Evolutionary conservation across 495 filamentous ascomycete genomes (phyloP).

Genomic region (Penicillium soppii): DNA sequence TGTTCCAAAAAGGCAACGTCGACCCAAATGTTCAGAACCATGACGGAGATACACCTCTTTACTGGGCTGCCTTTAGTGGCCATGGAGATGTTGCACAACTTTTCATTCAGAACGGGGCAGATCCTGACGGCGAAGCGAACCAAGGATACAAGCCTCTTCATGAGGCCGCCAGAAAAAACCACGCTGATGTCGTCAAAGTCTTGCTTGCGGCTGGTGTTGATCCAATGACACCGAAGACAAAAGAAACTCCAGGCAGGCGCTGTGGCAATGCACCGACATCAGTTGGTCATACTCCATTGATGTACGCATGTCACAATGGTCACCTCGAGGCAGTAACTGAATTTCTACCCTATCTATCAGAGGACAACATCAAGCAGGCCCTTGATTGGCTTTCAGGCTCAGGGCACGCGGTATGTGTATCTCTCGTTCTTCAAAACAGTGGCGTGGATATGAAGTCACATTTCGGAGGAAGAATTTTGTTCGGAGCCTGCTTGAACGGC

Average conservation of each 20-base stretch:
- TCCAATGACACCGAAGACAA: slow-evolving; percentile 27
- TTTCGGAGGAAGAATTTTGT: slow-evolving; percentile 3
- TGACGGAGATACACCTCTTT: slow-evolving; percentile 20
- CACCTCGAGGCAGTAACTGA: slow-evolving; percentile 12
- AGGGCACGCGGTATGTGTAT: slow-evolving; percentile 9
- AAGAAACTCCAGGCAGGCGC: slow-evolving; percentile 12
- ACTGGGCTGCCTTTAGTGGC: slow-evolving; percentile 23
- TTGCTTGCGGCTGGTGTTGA: slow-evolving; percentile 28
- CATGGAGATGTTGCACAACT: slow-evolving; percentile 18
- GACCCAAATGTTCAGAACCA: slow-evolving; percentile 10
- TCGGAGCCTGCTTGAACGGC: slow-evolving; percentile 14
- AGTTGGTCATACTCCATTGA: slow-evolving; percentile 17
- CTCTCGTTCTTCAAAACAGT: slow-evolving; percentile 12
- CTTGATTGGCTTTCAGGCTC: slow-evolving; percentile 15
- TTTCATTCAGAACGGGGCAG: slow-evolving; percentile 24
- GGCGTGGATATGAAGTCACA: slow-evolving; percentile 14
- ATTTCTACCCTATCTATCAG: slow-evolving; percentile 14
- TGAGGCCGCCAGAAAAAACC: slow-evolving; percentile 22
- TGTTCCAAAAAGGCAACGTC: slow-evolving; percentile 10
- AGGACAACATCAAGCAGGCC: background rate
- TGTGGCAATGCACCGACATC: slow-evolving; percentile 19
- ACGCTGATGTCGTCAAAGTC: slow-evolving; percentile 16
- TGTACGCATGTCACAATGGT: slow-evolving; percentile 18
- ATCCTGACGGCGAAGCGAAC: slow-evolving; percentile 13
- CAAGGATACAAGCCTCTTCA: slow-evolving; percentile 28